These are phyloP conservation scores for Paraurostyla sp. DNA, from an alignment of 73 alveolate genomes.

Conservation along the genomic window DNA sequence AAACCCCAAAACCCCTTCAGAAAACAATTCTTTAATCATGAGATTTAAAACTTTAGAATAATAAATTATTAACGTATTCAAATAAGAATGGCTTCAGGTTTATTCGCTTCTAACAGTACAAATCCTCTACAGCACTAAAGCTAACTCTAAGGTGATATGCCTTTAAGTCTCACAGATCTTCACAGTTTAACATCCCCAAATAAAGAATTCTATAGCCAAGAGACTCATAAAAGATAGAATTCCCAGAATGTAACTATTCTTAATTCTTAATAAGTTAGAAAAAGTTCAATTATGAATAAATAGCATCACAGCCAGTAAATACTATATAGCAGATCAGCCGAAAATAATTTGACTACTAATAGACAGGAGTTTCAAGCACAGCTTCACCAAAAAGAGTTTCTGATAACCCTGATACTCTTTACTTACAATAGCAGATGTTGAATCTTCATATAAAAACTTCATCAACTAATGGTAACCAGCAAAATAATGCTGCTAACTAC, in stretches of 20 bases:
- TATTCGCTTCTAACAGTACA: background rate
- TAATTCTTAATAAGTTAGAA: no score
- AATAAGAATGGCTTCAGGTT: slow-evolving; percentile 25
- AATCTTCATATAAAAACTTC: background rate
- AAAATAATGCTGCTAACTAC: background rate
- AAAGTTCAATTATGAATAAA: no score
- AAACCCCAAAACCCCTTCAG: no score
- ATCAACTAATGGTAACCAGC: background rate
- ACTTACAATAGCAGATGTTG: background rate
- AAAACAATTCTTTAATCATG: no score
- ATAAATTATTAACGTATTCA: background rate
- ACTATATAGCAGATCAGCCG: background rate
- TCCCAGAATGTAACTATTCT: no score
- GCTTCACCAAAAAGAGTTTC: slow-evolving; percentile 1
- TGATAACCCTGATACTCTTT: background rate
- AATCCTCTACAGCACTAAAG: no score
- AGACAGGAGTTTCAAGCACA: background rate
- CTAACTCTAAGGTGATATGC: background rate
- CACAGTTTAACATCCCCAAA: no score
- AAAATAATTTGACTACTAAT: background rate
- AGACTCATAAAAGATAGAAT: no score
- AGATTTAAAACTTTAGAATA: background rate
- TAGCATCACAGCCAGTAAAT: no score
- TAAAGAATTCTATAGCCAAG: no score
- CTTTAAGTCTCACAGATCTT: background rate